A percentile compares a stretch with the other conserved stretches of the same genome.
These are phyloP conservation scores for Hanseniaspora uvarum DNA, from an alignment of 1,139 yeast species.

Conservation along the genomic window DNA sequence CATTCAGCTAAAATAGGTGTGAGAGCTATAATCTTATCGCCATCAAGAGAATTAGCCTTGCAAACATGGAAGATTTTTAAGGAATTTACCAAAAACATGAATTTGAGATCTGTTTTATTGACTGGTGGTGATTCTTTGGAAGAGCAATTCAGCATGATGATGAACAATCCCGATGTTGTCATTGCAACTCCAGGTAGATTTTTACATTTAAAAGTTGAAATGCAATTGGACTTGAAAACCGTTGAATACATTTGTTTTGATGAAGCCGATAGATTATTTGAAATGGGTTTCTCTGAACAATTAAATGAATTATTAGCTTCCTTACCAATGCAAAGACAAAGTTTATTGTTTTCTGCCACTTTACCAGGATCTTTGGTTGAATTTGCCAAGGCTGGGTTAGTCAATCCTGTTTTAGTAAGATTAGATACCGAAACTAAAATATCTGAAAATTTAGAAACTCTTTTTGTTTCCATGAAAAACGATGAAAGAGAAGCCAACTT, in stretches of 20 bases:
- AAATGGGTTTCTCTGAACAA: constrained; percentile 94
- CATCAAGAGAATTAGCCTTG: constrained; percentile 86
- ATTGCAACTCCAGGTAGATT: constrained; percentile 98
- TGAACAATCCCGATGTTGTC: constrained; percentile 85
- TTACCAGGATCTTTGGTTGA: constrained; percentile 86
- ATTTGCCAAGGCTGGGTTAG: constrained; percentile 91
- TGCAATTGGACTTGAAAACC: constrained; percentile 72
- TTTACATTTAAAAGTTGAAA: constrained; percentile 87
- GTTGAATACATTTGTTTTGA: constrained; percentile 90
- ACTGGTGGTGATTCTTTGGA: constrained; percentile 98
- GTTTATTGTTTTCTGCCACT: constrained; percentile 87
- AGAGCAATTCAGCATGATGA: constrained; percentile 88
- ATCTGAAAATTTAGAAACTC: constrained; percentile 84
- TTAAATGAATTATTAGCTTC: constrained; percentile 78
- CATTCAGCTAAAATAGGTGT: constrained; percentile 86
- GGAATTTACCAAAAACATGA: constrained; percentile 78
- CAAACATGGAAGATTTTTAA: constrained; percentile 85
- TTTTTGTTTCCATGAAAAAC: constrained; percentile 67
- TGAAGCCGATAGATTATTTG: constrained; percentile 96
- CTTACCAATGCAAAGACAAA: constrained; percentile 73
- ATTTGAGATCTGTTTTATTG: constrained; percentile 64
- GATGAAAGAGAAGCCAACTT: constrained; percentile 87
- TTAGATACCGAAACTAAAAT: constrained; percentile 85
- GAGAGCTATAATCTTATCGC: constrained; percentile 79
- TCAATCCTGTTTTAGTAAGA: constrained; percentile 83